Evolutionary conservation across 331 rosid genomes (phyloP), one percentile per base, ranked within the genome.

Genomic region (Rhamnella rubrinervis): DNA sequence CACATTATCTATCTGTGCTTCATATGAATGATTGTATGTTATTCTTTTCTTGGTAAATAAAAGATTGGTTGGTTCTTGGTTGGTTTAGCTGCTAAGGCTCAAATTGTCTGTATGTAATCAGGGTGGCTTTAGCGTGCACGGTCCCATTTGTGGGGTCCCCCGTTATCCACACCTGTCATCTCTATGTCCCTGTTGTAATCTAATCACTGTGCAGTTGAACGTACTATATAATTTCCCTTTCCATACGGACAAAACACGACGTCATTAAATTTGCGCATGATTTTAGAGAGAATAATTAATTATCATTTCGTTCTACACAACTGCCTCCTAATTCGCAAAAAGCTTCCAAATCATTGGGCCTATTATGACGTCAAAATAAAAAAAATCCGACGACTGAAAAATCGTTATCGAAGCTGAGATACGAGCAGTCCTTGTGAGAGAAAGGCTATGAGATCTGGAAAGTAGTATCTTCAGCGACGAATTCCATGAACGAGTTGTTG

Each of bases 141-240:
- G 31, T 2, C 49, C 49, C 4, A 8, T 44, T 44, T 44, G 49
- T 12, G 49, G 49, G 49, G 11, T 28, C 66, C 50, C 50, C 51
- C 53, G 65, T 31, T 20, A 8, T 47, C 18, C 37, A 26, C 6
- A 26, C 50, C 28, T 4, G 49, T 59, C 74, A 46, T 46, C 11
- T 18, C 17, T 18, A 58, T 63, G 8, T 18, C 25, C 7, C 18
- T 59, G 65, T 17, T 28, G 25, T 17, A 73, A 3, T 40, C 23
- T 58, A 63, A 28, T 41, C 64, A 23, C 28, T 67, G 66, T 74
- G 68, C 16, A 64, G 62, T 70, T 10, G 58, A 9, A 28, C 16
- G 3, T 50, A 6, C 25, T 1, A 4, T 15, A 65, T 65, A 16
- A 3, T 25, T 5, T 15, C 68, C 31, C 19, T 26, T 17, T 23